These are phyloP conservation scores for Hermanozyma aechmeae DNA, from an alignment of 805 yeast species.

Conservation along the genomic window DNA sequence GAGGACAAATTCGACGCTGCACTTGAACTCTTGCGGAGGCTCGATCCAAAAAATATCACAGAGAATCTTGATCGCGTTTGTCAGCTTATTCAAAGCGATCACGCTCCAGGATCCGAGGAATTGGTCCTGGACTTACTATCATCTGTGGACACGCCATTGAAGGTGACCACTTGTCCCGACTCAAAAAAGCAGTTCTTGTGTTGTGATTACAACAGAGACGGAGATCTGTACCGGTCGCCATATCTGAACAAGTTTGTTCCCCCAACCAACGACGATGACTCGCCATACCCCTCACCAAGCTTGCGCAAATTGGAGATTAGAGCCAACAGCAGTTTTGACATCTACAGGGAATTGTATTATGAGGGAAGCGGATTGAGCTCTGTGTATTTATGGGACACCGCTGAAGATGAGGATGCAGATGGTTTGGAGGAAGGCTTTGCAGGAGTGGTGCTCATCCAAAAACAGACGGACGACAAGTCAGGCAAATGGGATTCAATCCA, in stretches of 20 bases:
- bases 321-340: conserved; percentile 86
- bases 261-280: conserved; percentile 40
- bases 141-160: conserved; percentile 79
- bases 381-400: conserved; percentile 86
- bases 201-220: conserved; percentile 93
- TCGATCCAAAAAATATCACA: conserved; percentile 56
- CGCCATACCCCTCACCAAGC: conserved; percentile 60
- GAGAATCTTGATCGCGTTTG: conserved; percentile 38
- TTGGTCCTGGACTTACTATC: conserved; percentile 82
- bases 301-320: conserved; percentile 68
- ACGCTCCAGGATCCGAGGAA: conserved; percentile 25
- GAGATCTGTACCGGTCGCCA: conserved; percentile 87
- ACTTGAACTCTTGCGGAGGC: conserved; percentile 64
- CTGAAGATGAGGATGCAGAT: conserved; percentile 39
- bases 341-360: conserved; percentile 87
- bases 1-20: conserved; percentile 67
- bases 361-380: conserved; percentile 84
- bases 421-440: conserved; percentile 57
- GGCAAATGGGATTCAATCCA: conserved; percentile 92
- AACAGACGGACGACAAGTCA: conserved; percentile 38
- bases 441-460: conserved; percentile 83
- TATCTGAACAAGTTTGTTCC: conserved; percentile 75
- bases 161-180: conserved; percentile 37
- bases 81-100: conserved; percentile 26
- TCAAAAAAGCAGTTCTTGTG: conserved; percentile 64